phyloP scores from a whole-genome alignment of 805 yeast genomes.

The Ascoidea tarda region DNA sequence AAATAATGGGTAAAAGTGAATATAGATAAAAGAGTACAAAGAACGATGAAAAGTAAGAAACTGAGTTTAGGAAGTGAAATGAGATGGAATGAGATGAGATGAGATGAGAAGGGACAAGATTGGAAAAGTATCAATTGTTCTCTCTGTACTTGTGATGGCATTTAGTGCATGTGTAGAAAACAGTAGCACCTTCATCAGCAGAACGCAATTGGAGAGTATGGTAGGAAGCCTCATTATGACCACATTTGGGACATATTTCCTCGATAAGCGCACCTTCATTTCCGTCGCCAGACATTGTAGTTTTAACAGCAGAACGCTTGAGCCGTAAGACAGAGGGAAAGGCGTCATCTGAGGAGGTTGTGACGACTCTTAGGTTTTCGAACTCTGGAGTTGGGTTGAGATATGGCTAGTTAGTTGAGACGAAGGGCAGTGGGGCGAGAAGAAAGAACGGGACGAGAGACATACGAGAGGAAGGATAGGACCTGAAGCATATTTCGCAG shows the following conservation, averaged over 20 bases:
- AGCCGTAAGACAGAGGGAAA: constrained; percentile 77
- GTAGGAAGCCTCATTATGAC: constrained; percentile 94
- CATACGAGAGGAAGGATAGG: constrained; percentile 25
- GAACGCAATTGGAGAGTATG: constrained; percentile 93
- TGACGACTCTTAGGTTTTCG: constrained; percentile 70
- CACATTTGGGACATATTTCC: constrained; percentile 98
- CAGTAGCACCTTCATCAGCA: constrained; percentile 99
- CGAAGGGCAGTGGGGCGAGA: background rate
- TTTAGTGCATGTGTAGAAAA: constrained; percentile 86
- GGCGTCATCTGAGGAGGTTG: constrained; percentile 82
- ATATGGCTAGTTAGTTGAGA: background rate
- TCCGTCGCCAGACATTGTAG: constrained; percentile 61
- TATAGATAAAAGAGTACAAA: too few relatives aligned
- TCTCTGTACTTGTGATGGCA: constrained; percentile 94
- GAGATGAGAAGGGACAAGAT: too few relatives aligned
- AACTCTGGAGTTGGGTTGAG: constrained; percentile 30
- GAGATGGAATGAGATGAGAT: too few relatives aligned
- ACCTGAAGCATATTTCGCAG: constrained; percentile 39
- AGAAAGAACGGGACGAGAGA: background rate
- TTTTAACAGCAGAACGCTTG: constrained; percentile 84
- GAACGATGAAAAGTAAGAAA: too few relatives aligned
- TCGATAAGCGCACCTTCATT: constrained; percentile 93
- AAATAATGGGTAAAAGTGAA: too few relatives aligned
- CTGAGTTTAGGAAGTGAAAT: too few relatives aligned
- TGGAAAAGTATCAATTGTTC: constrained; percentile 40